Evolutionary conservation across 2,329 filamentous ascomycete genomes (phyloP), one percentile per base, ranked within the genome.

Genomic region (Tolypocladium inflatum): DNA sequence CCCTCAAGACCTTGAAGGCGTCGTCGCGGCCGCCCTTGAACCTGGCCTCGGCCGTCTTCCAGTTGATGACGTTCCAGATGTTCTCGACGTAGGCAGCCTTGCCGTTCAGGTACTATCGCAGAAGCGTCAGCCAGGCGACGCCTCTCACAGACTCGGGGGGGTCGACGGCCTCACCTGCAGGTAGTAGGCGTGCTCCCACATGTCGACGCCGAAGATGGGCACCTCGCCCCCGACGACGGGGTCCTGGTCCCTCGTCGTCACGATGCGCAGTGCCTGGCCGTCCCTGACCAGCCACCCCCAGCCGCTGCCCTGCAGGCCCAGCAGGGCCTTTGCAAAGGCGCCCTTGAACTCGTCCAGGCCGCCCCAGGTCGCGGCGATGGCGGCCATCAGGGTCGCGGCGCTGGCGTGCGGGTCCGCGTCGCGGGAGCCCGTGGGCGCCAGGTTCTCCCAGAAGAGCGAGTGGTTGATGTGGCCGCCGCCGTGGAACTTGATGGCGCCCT

Each of bases 131-230:
- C 4, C 13, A 7, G 48, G 11, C 43, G 3, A 9, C 17, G 3
- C 48, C 13, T 19, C 2, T 51, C 19, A 35, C 2, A 2, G 19
- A 19, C 45, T 30, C 43, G 6, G n/a, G 21, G 19, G 21, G n/a
- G 30, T 37, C 11, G 7, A 17, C 17, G 17, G 9, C 10, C 75
- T 63, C 61, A 86, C 84, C 79, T 90, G 90, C 21, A 95, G 75
- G 69, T 96, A 96, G 70, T 95, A 96, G 0, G 91, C 91, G 76
- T 96, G 91, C 76, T 96, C 91, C 91, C 90, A 95, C 84, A 95
- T 93, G 70, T 96, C 91, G 2, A 96, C 79, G 0, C 90, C 90
- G 48, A 91, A 79, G 23, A 96, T 75, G 10, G 87, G 87, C n/a
- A 83, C 80, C 63, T 86, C 82, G 5, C 82, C 80, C 19, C 77